These are phyloP conservation scores for Gaeumannomyces sp. DNA, from an alignment of 2,329 filamentous ascomycete species.

Conservation along the genomic window DNA sequence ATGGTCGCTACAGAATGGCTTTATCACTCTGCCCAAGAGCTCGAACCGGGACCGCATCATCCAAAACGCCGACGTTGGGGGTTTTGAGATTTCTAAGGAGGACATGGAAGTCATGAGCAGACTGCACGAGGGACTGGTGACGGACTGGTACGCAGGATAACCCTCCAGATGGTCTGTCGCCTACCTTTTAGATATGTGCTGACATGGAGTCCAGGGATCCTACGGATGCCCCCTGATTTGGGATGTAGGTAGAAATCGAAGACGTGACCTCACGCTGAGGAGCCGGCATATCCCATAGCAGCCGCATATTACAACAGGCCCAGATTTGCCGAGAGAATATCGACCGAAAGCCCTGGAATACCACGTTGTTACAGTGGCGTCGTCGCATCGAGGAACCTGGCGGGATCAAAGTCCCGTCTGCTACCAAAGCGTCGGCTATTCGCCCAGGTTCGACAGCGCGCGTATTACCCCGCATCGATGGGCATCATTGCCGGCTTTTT, in stretches of 20 bases:
- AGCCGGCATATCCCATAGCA: background rate
- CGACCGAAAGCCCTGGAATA: background rate
- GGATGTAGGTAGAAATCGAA: background rate
- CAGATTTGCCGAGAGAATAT: background rate
- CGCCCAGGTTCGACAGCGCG: no score
- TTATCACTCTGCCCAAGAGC: conserved; percentile 70
- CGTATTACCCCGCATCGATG: background rate
- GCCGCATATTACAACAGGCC: background rate
- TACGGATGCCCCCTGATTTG: conserved; percentile 9
- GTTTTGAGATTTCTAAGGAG: conserved; percentile 54
- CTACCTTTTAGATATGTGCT: background rate
- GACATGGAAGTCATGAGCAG: conserved; percentile 58
- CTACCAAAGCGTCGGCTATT: background rate
- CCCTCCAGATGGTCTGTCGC: no score
- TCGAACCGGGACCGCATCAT: conserved; percentile 53
- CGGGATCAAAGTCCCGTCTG: background rate
- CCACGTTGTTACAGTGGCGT: no score
- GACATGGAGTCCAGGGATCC: conserved; percentile 5
- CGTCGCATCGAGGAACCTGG: background rate
- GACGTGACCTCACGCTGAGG: no score
- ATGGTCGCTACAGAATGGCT: conserved; percentile 71
- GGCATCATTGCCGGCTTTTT: background rate
- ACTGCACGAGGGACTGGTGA: conserved; percentile 67
- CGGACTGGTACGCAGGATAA: conserved; percentile 47
- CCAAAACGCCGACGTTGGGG: conserved; percentile 57